Evolutionary conservation across 768 basidiomycete species (phyloP).

Genomic region (Epithele typhae): DNA sequence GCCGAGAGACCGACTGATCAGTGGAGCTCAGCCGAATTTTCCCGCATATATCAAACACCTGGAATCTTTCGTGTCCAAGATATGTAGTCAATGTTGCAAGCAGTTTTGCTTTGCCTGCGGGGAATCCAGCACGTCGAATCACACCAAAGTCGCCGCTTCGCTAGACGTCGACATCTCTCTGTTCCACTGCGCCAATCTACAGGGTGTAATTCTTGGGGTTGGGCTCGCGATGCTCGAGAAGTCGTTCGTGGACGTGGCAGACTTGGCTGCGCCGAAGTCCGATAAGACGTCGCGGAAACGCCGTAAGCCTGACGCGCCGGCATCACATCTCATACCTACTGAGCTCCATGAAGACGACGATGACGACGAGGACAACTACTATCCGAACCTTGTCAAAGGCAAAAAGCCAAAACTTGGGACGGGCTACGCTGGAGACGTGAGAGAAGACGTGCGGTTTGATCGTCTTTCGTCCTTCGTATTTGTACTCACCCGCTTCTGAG

Average conservation of each 20-base stretch:
- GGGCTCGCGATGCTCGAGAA: constrained; percentile 85
- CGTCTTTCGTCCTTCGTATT: constrained; percentile 3
- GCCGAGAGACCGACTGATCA: constrained; percentile 1
- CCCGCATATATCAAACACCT: constrained; percentile 64
- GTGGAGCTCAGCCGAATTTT: constrained; percentile 59
- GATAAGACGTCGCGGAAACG: constrained; percentile 33
- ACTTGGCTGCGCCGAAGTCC: constrained; percentile 24
- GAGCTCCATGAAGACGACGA: constrained; percentile 34
- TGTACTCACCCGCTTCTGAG: neutral
- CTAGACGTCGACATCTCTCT: constrained; percentile 50
- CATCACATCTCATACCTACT: constrained; percentile 19
- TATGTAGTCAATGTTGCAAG: constrained; percentile 40
- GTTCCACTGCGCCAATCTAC: constrained; percentile 86
- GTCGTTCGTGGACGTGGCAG: constrained; percentile 54
- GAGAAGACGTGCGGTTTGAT: constrained; percentile 71
- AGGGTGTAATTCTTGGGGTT: constrained; percentile 88
- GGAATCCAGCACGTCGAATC: constrained; percentile 30
- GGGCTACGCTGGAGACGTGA: constrained; percentile 81
- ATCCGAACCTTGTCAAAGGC: constrained; percentile 37
- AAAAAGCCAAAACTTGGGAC: constrained; percentile 76
- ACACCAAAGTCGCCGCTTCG: constrained; percentile 20
- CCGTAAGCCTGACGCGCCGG: constrained; percentile 31
- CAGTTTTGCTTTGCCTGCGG: constrained; percentile 45
- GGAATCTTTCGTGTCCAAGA: constrained; percentile 48
- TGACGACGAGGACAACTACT: constrained; percentile 53